A percentile compares a stretch with the other conserved stretches of the same genome.
phyloP scores from a whole-genome alignment of 2,329 filamentous ascomycete genomes.

The Fusarium palustre region DNA sequence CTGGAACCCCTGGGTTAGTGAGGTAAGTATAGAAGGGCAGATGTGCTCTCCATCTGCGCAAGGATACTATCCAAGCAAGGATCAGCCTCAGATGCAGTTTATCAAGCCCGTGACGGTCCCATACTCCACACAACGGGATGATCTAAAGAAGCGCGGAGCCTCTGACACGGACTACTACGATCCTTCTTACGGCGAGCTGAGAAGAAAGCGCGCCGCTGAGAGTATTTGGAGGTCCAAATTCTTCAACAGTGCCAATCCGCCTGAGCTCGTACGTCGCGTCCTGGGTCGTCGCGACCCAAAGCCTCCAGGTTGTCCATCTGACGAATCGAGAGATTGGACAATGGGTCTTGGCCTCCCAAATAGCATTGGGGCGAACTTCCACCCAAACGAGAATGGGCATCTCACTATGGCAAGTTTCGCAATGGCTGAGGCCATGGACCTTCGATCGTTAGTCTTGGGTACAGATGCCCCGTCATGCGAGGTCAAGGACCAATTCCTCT shows the following conservation, averaged over 20 bases:
- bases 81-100: conserved; percentile 6
- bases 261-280: not conserved
- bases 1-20: conserved; percentile 10
- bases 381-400: not conserved
- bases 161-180: accelerated
- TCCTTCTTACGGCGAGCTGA: not conserved
- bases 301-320: not conserved
- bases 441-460: not conserved
- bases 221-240: not conserved
- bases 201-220: accelerated
- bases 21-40: not conserved
- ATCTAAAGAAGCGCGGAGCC: accelerated
- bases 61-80: not conserved
- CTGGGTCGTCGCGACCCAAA: not conserved
- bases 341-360: not conserved
- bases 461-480: not conserved
- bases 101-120: not conserved
- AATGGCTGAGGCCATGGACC: not conserved
- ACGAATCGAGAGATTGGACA: not conserved
- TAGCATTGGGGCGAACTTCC: accelerated
- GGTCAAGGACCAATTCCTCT: conserved; percentile 7
- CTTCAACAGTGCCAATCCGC: not conserved
- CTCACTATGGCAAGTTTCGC: not conserved
- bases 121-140: accelerated
- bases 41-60: not conserved